Evolutionary conservation across 2,329 filamentous ascomycete species (phyloP), one percentile per base, ranked within the genome.

Genomic region (Dryadomyces sulphureus): DNA sequence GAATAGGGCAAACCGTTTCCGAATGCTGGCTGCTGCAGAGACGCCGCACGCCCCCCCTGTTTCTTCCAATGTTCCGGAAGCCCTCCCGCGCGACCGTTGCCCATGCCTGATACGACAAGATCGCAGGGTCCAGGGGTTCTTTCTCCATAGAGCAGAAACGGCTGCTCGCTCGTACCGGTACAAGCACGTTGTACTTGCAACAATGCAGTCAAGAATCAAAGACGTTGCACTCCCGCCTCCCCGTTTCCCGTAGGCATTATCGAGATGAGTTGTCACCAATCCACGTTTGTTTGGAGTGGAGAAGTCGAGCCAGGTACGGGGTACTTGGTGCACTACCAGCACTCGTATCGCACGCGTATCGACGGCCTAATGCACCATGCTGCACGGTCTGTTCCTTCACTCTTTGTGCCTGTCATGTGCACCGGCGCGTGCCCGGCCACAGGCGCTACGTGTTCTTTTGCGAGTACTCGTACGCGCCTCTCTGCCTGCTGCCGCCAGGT

Each of bases 31-130:
- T n/a, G 5, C 14, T 25, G 17, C 25, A 9, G 16, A 16, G 22
- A 22, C n/a, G 20, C 21, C 22, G 35, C 38, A 40, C 38, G 24
- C 38, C 21, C 38, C 38, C 14, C 22, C 12, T 25, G 16, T 5
- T 16, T 3, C 2, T 5, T 22, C 21, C 21, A 22, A 14, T 22
- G 21, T 39, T 21, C 38, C 38, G 24, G 38, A 11, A 40, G 16
- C 7, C 22, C 38, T n/a, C 38, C 21, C 38, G 16, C 38, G 21
- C 38, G 14, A 20, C 21, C 30, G 27, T 34, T 27, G 21, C 21
- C 46, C 46, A 38, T 30, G 38, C 45, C n/a, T n/a, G n/a, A n/a
- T n/a, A n/a, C 11, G 46, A 48, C 42, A 38, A 24, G 46, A 45
- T 48, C 46, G 32, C 34, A n/a, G 34, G 16, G 34, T 19, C 17